A percentile compares a stretch with the other conserved stretches of the same genome.
Conservation (phyloP, 306 rosid genomes). For the Macrotyloma uniflorum region DNA sequence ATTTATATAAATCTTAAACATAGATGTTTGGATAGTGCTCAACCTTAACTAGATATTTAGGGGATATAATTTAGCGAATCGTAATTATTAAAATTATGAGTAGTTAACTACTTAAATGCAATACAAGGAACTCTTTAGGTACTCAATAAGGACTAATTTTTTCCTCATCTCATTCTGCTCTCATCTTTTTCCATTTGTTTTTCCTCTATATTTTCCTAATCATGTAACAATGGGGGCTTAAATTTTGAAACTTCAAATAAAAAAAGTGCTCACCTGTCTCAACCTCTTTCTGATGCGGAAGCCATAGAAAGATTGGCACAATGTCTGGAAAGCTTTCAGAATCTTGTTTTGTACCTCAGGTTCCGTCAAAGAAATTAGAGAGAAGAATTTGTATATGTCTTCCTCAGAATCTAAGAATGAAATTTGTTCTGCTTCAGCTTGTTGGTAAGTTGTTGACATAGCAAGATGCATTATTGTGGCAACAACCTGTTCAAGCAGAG, state of each 20-base stretch:
- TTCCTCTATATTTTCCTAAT: conserved; percentile 2
- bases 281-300: conserved; percentile 56
- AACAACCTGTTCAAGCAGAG: conserved; percentile 57
- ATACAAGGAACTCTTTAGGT: not conserved
- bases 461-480: conserved; percentile 64
- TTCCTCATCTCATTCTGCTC: not conserved
- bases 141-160: not conserved
- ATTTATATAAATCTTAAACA: not conserved
- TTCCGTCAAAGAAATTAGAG: conserved; percentile 58
- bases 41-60: not conserved
- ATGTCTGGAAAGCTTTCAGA: conserved; percentile 55
- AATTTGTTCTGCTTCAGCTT: conserved; percentile 43
- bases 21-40: not conserved
- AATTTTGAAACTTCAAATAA: not conserved
- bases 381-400: conserved; percentile 59
- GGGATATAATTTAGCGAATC: not conserved
- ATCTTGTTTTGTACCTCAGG: conserved; percentile 58
- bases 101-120: not conserved
- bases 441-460: conserved; percentile 51
- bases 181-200: not conserved
- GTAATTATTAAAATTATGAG: not conserved
- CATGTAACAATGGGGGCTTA: not conserved
- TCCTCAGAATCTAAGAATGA: conserved; percentile 61
- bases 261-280: conserved; percentile 49
- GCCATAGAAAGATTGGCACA: conserved; percentile 65